A percentile compares a stretch with the other conserved stretches of the same genome.
Conservation (phyloP, 2,329 filamentous ascomycete genomes). For the Monosporascus sp. region DNA sequence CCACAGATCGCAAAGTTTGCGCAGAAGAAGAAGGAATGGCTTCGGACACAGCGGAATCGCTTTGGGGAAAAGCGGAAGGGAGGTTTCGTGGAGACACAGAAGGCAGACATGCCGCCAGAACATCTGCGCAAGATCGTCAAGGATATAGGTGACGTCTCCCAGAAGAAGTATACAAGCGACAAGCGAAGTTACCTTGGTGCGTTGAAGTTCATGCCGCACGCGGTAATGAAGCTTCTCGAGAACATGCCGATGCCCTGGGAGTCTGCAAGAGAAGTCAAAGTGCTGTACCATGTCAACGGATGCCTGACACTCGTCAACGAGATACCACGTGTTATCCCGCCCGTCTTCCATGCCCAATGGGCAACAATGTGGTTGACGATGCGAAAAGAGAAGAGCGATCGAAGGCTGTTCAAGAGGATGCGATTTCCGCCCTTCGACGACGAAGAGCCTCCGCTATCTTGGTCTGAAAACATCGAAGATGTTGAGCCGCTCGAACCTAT, state of each 20-base stretch:
- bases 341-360: conserved; percentile 97
- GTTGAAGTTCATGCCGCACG: conserved; percentile 98
- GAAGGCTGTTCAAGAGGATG: conserved; percentile 97
- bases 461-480: conserved; percentile 98
- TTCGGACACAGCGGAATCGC: conserved; percentile 81
- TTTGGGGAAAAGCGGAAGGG: conserved; percentile 97
- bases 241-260: conserved; percentile 99
- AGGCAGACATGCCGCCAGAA: conserved; percentile 97
- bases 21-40: conserved; percentile 99
- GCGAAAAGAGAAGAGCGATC: conserved; percentile 95
- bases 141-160: conserved; percentile 97
- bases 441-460: conserved; percentile 93
- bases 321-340: conserved; percentile 92
- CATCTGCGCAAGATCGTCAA: conserved; percentile 97
- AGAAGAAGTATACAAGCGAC: conserved; percentile 98
- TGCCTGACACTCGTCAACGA: conserved; percentile 97
- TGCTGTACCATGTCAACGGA: conserved; percentile 96
- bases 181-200: conserved; percentile 97
- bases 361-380: conserved; percentile 99
- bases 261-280: conserved; percentile 91
- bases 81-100: conserved; percentile 95
- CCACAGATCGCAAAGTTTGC: conserved; percentile 90
- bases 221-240: conserved; percentile 91
- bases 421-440: conserved; percentile 98
- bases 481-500: conserved; percentile 96